Evolutionary conservation across 768 basidiomycete species (phyloP).

Genomic region (Trametes coccinea): DNA sequence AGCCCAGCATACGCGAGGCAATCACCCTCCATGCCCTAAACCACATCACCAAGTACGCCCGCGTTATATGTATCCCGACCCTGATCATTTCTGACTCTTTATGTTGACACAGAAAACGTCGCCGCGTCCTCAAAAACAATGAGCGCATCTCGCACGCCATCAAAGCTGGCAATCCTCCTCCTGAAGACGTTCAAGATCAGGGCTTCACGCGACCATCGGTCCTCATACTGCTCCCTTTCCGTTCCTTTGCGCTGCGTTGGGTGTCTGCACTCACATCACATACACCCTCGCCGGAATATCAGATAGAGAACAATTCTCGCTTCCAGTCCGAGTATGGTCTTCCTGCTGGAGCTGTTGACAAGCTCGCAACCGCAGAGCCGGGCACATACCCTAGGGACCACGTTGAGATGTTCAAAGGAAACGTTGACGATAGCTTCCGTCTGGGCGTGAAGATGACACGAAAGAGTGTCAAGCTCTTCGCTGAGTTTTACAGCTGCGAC

Average conservation of each 20-base stretch:
- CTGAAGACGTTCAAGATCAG: slow-evolving; percentile 88
- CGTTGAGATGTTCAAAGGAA: slow-evolving; percentile 93
- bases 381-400: slow-evolving; percentile 87
- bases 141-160: slow-evolving; percentile 78
- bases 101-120: slow-evolving; percentile 70
- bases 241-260: slow-evolving; percentile 85
- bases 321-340: slow-evolving; percentile 83
- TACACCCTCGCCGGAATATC: slow-evolving; percentile 67
- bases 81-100: not conserved
- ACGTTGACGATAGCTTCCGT: slow-evolving; percentile 93
- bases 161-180: slow-evolving; percentile 55
- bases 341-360: slow-evolving; percentile 78
- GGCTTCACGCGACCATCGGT: slow-evolving; percentile 96
- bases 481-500: slow-evolving; percentile 89
- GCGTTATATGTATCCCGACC: too few relatives aligned
- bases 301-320: slow-evolving; percentile 85
- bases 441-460: slow-evolving; percentile 90
- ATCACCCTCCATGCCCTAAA: slow-evolving; percentile 81
- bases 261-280: slow-evolving; percentile 76
- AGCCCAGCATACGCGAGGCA: slow-evolving; percentile 63
- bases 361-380: slow-evolving; percentile 68
- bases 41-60: slow-evolving; percentile 80
- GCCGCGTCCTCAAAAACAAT: slow-evolving; percentile 89
- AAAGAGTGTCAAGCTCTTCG: slow-evolving; percentile 89
- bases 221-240: slow-evolving; percentile 90